phyloP scores from a whole-genome alignment of 768 basidiomycete species.

The Infundibulicybe gibba region DNA sequence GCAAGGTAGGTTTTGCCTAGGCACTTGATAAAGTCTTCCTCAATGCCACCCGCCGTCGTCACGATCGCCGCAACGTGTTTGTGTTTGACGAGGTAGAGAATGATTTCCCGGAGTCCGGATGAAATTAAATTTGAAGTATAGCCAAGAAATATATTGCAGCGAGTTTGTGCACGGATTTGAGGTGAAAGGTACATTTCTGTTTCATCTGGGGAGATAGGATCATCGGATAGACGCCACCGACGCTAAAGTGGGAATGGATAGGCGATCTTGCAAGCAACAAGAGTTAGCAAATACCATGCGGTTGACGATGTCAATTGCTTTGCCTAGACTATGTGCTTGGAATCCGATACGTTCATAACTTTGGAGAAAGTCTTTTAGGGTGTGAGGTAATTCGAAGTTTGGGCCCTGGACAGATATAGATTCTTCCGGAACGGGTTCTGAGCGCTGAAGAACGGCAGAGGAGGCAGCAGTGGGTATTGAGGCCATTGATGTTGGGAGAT shows the following conservation, averaged over 20 bases:
- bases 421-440: conserved; percentile 62
- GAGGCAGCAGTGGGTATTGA: conserved; percentile 56
- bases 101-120: conserved; percentile 91
- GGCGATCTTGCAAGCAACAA: too few species aligned
- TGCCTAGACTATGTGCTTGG: conserved; percentile 91
- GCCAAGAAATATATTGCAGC: conserved; percentile 90
- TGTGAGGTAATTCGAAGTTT: conserved; percentile 68
- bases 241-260: conserved; percentile 43
- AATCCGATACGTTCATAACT: conserved; percentile 93
- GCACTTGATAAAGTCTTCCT: conserved; percentile 99
- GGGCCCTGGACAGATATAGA: conserved; percentile 82
- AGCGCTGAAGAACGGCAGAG: conserved; percentile 74
- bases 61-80: conserved; percentile 87
- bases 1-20: conserved; percentile 95
- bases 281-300: conserved; percentile 61
- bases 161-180: conserved; percentile 61
- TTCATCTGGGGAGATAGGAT: conserved; percentile 69
- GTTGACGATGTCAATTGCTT: conserved; percentile 87
- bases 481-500: conserved; percentile 7
- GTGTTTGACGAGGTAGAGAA: conserved; percentile 90
- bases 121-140: conserved; percentile 99
- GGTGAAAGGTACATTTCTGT: conserved; percentile 59
- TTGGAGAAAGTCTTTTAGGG: conserved; percentile 65
- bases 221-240: conserved; percentile 86
- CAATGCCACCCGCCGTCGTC: conserved; percentile 97